phyloP scores from a whole-genome alignment of 2,329 filamentous ascomycete species.

The Xylaria multiplex region DNA sequence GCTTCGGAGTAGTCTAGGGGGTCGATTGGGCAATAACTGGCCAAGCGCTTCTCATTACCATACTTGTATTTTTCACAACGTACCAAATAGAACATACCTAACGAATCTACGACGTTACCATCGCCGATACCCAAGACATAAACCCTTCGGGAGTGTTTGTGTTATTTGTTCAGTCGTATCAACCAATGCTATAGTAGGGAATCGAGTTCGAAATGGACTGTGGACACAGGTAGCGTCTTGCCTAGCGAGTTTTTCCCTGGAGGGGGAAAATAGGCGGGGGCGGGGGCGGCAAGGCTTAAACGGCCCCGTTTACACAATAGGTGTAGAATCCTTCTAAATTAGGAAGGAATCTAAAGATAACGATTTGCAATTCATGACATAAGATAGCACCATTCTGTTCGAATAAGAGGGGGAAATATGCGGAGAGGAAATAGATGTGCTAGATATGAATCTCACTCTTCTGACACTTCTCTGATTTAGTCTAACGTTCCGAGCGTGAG shows the following conservation, averaged over 20 bases:
- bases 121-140: background rate
- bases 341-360: conserved; percentile 27
- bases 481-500: too few species aligned
- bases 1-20: background rate
- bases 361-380: conserved; percentile 5
- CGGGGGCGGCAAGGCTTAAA: conserved; percentile 11
- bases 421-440: too few species aligned
- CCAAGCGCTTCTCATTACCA: background rate
- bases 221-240: too few species aligned
- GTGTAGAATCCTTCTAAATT: conserved; percentile 18
- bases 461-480: too few species aligned
- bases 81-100: background rate
- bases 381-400: conserved; percentile 3
- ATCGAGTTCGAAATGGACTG: too few species aligned
- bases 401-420: background rate
- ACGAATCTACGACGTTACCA: background rate
- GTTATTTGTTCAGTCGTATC: background rate
- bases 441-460: too few species aligned
- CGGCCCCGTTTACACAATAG: background rate
- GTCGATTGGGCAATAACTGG: too few species aligned
- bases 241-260: too few species aligned
- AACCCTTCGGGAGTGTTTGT: background rate
- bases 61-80: background rate
- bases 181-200: background rate
- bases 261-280: conserved; percentile 4